A percentile compares a stretch with the other conserved stretches of the same genome.
Conservation (phyloP, 192 early-diverging fungal genomes). For the Bifiguratus adelaidae region DNA sequence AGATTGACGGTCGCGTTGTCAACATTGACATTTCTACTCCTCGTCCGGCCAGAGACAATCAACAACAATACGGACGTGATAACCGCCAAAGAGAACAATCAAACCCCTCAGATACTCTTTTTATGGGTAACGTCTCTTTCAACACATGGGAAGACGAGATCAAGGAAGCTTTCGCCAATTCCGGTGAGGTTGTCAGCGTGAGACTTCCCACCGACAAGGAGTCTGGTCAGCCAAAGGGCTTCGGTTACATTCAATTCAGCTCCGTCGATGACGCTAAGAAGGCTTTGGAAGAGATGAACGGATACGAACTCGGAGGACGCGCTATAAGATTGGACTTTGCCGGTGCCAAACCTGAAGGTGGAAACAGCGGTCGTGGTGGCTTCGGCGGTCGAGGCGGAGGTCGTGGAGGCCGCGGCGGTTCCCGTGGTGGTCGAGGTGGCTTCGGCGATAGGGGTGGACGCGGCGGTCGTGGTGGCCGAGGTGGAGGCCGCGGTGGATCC, state of each 20-base stretch:
- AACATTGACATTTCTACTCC: conserved; percentile 62
- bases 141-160: conserved; percentile 45
- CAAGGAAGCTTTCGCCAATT: conserved; percentile 41
- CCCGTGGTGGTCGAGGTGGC: conserved; percentile 33
- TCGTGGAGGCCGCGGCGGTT: conserved; percentile 36
- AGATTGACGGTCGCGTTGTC: conserved; percentile 78
- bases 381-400: conserved; percentile 41
- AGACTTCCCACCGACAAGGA: conserved; percentile 73
- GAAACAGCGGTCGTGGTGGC: conserved; percentile 21
- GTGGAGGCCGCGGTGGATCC: conserved; percentile 32
- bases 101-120: conserved; percentile 62
- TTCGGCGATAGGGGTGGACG: conserved; percentile 20
- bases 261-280: conserved; percentile 52
- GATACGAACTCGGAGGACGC: conserved; percentile 67
- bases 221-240: conserved; percentile 64
- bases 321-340: conserved; percentile 82
- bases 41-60: no score
- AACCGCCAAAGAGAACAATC: conserved; percentile 31
- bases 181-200: conserved; percentile 47
- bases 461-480: conserved; percentile 24
- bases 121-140: conserved; percentile 71
- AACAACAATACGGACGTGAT: conserved; percentile 19
- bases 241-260: conserved; percentile 87
- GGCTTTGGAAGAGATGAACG: conserved; percentile 72
- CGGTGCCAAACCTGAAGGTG: conserved; percentile 23